phyloP scores from a whole-genome alignment of 345 rosid genomes.

The Mercurialis annua region DNA sequence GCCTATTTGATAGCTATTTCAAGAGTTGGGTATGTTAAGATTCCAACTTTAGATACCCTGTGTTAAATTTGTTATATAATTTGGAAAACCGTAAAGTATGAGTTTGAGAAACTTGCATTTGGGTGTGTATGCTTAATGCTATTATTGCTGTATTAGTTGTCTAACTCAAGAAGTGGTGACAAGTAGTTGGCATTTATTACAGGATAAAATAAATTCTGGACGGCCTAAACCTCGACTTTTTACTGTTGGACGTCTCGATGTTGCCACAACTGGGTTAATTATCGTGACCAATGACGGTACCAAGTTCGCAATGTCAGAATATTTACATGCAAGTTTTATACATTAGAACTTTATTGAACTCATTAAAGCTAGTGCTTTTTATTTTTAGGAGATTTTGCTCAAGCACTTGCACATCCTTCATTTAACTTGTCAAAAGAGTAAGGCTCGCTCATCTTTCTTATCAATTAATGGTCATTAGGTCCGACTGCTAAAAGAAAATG shows the following conservation, averaged over 20 bases:
- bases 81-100: background rate
- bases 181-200: slow-evolving; percentile 14
- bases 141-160: background rate
- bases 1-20: slow-evolving; percentile 67
- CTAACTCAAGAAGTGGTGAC: slow-evolving; percentile 8
- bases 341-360: slow-evolving; percentile 8
- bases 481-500: background rate
- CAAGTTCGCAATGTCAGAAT: background rate
- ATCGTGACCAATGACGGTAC: slow-evolving; percentile 90
- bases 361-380: slow-evolving; percentile 8
- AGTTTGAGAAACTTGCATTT: background rate
- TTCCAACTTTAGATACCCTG: slow-evolving; percentile 1
- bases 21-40: slow-evolving; percentile 58
- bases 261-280: slow-evolving; percentile 84
- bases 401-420: slow-evolving; percentile 84
- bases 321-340: slow-evolving; percentile 3
- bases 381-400: slow-evolving; percentile 81
- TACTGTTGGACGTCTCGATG: slow-evolving; percentile 97
- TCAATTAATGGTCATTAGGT: background rate
- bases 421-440: slow-evolving; percentile 80
- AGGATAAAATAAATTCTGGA: slow-evolving; percentile 72
- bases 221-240: slow-evolving; percentile 79
- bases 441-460: slow-evolving; percentile 20
- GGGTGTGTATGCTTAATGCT: background rate
- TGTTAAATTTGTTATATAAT: background rate